Evolutionary conservation across 2,329 filamentous ascomycete species (phyloP).

Genomic region (Trichophyton rubrum): DNA sequence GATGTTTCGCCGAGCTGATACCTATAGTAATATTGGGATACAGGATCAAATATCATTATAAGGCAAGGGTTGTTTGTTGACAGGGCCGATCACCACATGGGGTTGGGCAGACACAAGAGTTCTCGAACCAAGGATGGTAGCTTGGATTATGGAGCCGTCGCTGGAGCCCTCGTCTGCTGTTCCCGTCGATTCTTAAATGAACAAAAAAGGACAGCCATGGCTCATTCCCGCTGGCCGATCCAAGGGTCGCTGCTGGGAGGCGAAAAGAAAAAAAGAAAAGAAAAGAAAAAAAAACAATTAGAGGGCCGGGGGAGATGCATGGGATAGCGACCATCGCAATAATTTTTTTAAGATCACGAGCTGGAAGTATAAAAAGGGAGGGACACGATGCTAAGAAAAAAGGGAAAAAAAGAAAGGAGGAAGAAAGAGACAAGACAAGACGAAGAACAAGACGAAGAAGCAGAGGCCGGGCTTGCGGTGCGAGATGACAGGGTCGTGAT

Average conservation of each 20-base stretch:
- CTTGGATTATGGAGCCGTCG: background rate
- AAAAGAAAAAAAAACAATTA: too few species aligned
- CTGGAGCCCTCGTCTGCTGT: background rate
- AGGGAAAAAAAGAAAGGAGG: background rate
- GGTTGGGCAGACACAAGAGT: background rate
- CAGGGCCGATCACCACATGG: background rate
- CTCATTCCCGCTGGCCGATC: background rate
- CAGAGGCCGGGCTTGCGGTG: too few species aligned
- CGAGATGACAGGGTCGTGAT: too few species aligned
- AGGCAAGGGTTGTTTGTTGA: background rate
- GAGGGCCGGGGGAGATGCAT: background rate
- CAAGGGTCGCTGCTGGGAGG: background rate
- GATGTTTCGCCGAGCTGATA: slow-evolving; percentile 1
- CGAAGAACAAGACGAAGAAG: too few species aligned
- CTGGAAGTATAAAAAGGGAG: background rate
- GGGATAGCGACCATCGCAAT: background rate
- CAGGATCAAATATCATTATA: background rate
- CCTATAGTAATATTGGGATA: background rate
- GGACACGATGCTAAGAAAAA: too few species aligned
- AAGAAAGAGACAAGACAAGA: too few species aligned
- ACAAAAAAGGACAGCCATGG: background rate
- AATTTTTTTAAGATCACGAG: background rate
- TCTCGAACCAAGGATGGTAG: background rate
- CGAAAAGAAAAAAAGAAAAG: too few species aligned
- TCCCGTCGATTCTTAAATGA: too few species aligned